Base-by-base conservation (phyloP, 2,329 filamentous ascomycete species). In the Pseudogymnoascus sp. region DNA sequence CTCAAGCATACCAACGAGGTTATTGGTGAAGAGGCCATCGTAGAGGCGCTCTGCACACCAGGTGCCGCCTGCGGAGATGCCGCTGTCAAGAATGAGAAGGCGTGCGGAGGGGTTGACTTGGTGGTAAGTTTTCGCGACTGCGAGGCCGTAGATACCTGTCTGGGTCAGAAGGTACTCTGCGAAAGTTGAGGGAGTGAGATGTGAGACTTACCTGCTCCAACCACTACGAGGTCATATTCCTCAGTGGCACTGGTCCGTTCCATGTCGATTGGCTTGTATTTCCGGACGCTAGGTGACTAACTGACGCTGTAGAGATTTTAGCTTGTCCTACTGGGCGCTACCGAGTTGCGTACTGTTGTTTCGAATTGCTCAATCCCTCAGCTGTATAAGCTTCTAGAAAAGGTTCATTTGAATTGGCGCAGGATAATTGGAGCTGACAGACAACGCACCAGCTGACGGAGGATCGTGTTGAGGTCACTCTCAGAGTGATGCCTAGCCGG, bases 11-110 rank as follows among this genome's bases (percentile, higher is more conserved):
- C 88, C 88, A 12, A 85, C 73, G 69, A 89, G 81, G 69, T 91
- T 91, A 73, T 92, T 91, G 61, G 83, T 85, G 67, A 85, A 87
- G 42, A 92, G 79, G 1, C 83, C 84, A 0, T 84, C 82, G 70
- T 91, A 88, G 1, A 90, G 73, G 1, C 87, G 81, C 39, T 87
- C 78, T 62, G 83, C 77, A n/a, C 84, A 82, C 89, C 88, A 92
- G 7, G 86, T 85, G 2, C 89, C 89, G 0, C 89, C 89, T 4
- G 86, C 68, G 0, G 80, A 81, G 9, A 77, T 72, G 16, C 79
- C 78, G 5, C 77, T 74, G 55, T 90, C 87, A 35, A 89, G 74
- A n/a, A 90, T 70, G 0, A 79, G 75, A 28, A 89, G 70, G 2
- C 79, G 78, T 60, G 78, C 75, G 14, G 76, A 71, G 1, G 85